These are phyloP conservation scores for Delitschia confertaspora DNA, from an alignment of 495 filamentous ascomycete genomes.

Conservation along the genomic window DNA sequence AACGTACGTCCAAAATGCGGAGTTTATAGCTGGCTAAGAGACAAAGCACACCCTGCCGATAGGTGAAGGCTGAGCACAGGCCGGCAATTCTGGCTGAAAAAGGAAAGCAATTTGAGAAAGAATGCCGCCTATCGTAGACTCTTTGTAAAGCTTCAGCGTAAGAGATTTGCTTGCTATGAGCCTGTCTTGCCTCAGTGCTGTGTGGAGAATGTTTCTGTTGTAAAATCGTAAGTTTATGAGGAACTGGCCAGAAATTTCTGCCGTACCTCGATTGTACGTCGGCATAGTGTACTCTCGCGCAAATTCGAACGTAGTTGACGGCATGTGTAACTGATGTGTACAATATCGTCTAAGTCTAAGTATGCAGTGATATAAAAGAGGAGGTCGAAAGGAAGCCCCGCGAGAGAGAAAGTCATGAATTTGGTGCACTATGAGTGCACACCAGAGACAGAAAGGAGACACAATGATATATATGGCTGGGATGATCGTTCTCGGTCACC, in stretches of 20 bases:
- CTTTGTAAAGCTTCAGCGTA: slow-evolving; percentile 51
- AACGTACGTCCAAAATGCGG: slow-evolving; percentile 56
- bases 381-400: slow-evolving; percentile 32
- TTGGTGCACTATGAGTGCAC: no score
- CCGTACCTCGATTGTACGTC: slow-evolving; percentile 49
- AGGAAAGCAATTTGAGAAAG: slow-evolving; percentile 53
- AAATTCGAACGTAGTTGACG: slow-evolving; percentile 45
- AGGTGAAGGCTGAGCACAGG: slow-evolving; percentile 53
- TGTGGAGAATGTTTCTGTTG: slow-evolving; percentile 46
- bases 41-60: slow-evolving; percentile 53
- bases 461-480: no score
- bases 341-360: slow-evolving; percentile 45
- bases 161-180: slow-evolving; percentile 37
- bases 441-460: no score
- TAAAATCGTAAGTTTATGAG: slow-evolving; percentile 4
- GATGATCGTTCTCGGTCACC: no score
- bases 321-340: slow-evolving; percentile 44
- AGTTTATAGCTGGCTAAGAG: slow-evolving; percentile 50
- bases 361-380: slow-evolving; percentile 27
- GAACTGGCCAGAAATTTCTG: background rate
- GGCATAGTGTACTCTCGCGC: slow-evolving; percentile 54
- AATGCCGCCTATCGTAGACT: slow-evolving; percentile 51
- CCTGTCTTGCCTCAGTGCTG: slow-evolving; percentile 50
- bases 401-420: slow-evolving; percentile 29
- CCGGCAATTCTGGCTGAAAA: slow-evolving; percentile 53